A percentile compares a stretch with the other conserved stretches of the same genome.
Evolutionary conservation across 1,139 yeast species (phyloP).

Genomic region (Wickerhamomyces sp.): DNA sequence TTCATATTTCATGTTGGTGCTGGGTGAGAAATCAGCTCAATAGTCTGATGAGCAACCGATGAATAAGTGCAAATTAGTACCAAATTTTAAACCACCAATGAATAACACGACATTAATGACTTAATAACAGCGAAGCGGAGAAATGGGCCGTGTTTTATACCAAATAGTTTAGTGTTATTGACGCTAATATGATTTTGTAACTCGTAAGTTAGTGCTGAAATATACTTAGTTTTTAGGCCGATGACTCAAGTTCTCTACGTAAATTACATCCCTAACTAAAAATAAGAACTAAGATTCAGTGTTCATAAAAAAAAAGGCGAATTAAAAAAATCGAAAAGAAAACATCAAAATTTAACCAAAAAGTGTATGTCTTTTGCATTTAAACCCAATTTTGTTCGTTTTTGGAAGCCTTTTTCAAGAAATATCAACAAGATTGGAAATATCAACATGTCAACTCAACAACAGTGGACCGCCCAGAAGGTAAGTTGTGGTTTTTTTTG

Average conservation of each 20-base stretch:
- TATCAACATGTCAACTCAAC: constrained; percentile 18
- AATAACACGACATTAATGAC: too few species aligned
- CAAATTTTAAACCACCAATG: too few species aligned
- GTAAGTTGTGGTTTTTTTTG: constrained; percentile 11
- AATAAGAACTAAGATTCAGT: too few species aligned
- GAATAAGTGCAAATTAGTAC: neutral
- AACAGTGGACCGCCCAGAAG: constrained; percentile 24
- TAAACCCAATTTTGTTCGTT: constrained; percentile 2
- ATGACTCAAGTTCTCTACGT: neutral
- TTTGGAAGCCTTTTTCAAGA: neutral
- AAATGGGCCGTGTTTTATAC: too few species aligned
- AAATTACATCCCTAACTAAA: constrained; percentile 6
- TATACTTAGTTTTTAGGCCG: neutral
- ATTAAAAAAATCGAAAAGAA: neutral
- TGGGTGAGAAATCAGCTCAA: constrained; percentile 11
- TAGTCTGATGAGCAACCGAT: constrained; percentile 2
- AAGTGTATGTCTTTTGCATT: constrained; percentile 11
- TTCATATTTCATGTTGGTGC: constrained; percentile 18
- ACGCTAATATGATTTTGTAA: too few species aligned
- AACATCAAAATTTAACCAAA: neutral
- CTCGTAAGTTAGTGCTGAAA: neutral
- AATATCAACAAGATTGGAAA: neutral
- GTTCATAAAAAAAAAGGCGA: neutral
- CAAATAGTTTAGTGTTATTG: too few species aligned
- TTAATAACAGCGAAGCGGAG: too few species aligned